Conservation (phyloP, 306 rosid genomes). For the Quercus parvula region DNA sequence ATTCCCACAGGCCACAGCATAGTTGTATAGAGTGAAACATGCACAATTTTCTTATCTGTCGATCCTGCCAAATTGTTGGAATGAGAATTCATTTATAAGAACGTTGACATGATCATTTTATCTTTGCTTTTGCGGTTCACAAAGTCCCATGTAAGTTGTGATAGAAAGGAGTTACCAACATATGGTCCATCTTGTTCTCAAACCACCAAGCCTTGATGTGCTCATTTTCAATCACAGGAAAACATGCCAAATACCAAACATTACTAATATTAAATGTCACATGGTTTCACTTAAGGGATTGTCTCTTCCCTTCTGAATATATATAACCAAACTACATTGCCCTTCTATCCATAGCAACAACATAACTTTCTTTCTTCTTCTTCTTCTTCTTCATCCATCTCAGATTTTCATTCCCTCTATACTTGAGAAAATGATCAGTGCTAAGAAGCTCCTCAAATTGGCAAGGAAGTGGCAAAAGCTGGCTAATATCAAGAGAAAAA, state of each 20-base stretch:
- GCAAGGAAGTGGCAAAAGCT: conserved; percentile 16
- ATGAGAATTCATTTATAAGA: neutral
- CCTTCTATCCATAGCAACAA: neutral
- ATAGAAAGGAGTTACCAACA: neutral
- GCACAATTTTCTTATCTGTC: neutral
- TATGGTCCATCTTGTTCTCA: neutral
- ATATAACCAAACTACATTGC: neutral
- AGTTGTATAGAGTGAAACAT: neutral
- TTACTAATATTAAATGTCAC: neutral
- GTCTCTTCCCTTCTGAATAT: neutral
- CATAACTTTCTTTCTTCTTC: neutral
- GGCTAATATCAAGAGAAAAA: neutral
- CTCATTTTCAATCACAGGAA: neutral
- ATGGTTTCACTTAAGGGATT: neutral
- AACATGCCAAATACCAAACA: neutral
- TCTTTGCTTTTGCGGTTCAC: neutral
- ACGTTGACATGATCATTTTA: neutral
- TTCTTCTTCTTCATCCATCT: neutral
- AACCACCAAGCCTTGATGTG: neutral
- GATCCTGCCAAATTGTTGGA: neutral
- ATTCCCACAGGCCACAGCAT: neutral
- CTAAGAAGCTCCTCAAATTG: conserved; percentile 16
- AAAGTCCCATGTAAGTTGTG: neutral
- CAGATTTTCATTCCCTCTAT: neutral
- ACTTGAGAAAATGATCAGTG: neutral